phyloP scores from a whole-genome alignment of 2,329 filamentous ascomycete species.

The Mariannaea elegans region DNA sequence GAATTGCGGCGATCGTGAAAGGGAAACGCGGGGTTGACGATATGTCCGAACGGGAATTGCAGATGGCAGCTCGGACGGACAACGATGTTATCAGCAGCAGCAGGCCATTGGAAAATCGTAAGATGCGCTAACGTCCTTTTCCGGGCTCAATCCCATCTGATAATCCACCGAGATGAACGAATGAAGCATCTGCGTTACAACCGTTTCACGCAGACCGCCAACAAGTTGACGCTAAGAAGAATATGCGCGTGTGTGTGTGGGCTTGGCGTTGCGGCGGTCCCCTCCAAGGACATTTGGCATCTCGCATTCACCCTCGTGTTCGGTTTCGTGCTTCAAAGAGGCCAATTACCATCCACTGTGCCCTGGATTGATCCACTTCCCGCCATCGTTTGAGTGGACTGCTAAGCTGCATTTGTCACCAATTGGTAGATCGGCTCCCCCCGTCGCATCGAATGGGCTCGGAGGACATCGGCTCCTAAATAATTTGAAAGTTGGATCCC shows the following conservation, averaged over 20 bases:
- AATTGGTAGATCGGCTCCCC: not conserved
- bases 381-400: not conserved
- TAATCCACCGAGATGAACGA: not conserved
- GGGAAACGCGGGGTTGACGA: not conserved
- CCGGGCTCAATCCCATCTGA: not conserved
- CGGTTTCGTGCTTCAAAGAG: not conserved
- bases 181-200: not conserved
- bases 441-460: not conserved
- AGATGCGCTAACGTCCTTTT: not conserved
- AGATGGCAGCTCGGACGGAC: not conserved
- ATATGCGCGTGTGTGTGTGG: not conserved
- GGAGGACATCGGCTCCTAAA: not conserved
- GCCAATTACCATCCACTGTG: not conserved
- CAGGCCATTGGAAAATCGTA: not conserved
- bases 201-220: not conserved
- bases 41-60: not conserved
- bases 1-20: not conserved
- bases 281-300: not conserved
- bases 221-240: not conserved
- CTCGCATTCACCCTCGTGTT: conserved; percentile 2
- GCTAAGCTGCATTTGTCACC: not conserved
- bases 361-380: not conserved
- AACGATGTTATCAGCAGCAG: too few relatives aligned
- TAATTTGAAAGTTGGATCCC: not conserved
- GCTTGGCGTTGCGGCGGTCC: too few relatives aligned